A percentile compares a stretch with the other conserved stretches of the same genome.
phyloP scores from a whole-genome alignment of 805 yeast genomes.

The Metschnikowia dekortorum region DNA sequence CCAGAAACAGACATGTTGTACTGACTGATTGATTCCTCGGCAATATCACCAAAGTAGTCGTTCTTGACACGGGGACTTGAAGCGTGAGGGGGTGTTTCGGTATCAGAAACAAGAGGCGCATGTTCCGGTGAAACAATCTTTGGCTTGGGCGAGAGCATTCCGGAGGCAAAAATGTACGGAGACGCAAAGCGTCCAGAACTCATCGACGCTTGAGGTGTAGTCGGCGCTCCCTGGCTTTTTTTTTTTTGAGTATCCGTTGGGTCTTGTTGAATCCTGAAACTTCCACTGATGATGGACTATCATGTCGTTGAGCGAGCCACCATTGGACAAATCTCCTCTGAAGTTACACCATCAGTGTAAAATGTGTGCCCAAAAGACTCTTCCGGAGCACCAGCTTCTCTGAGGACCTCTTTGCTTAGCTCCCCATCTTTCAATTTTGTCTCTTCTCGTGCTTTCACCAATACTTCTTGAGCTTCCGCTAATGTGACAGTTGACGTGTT shows the following conservation, averaged over 20 bases:
- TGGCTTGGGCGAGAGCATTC: conserved; percentile 49
- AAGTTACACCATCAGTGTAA: conserved; percentile 14
- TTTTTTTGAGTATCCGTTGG: conserved; percentile 31
- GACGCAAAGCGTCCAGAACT: conserved; percentile 52
- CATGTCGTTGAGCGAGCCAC: conserved; percentile 29
- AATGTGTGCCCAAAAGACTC: conserved; percentile 4
- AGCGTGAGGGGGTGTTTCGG: conserved; percentile 11
- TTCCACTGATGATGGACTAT: conserved; percentile 20
- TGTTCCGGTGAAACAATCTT: conserved; percentile 5
- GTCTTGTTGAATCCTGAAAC: conserved; percentile 6
- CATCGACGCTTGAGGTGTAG: conserved; percentile 31
- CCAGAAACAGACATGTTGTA: not conserved
- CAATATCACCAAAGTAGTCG: conserved; percentile 13
- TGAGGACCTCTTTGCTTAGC: conserved; percentile 36
- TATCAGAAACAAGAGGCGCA: conserved; percentile 1
- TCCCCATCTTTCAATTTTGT: conserved; percentile 54
- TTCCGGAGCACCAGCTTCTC: conserved; percentile 22
- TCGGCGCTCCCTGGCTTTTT: conserved; percentile 28
- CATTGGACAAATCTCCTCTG: conserved; percentile 26
- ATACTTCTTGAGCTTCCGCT: conserved; percentile 78
- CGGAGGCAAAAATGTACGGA: conserved; percentile 64
- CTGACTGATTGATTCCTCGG: not conserved
- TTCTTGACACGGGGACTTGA: conserved; percentile 1
- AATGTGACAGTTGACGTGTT: conserved; percentile 93
- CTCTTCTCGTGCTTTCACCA: conserved; percentile 77